These are phyloP conservation scores for Clonostachys byssicola DNA, from an alignment of 2,329 filamentous ascomycete species.

Conservation along the genomic window DNA sequence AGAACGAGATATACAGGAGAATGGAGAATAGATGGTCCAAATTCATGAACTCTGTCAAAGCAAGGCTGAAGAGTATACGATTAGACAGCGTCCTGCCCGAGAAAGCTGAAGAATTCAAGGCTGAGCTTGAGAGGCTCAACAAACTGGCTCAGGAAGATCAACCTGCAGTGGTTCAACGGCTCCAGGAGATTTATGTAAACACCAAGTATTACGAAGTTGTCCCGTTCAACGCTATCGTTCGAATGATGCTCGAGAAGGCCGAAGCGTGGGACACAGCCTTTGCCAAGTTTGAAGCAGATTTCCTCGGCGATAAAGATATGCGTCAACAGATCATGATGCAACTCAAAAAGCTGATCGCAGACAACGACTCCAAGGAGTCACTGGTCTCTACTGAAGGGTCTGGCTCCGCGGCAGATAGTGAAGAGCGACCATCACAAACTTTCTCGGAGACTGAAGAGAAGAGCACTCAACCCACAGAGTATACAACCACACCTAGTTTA, in stretches of 20 bases:
- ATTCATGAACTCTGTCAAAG: conserved; percentile 85
- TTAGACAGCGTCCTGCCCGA: conserved; percentile 88
- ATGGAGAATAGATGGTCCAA: conserved; percentile 78
- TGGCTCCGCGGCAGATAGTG: conserved; percentile 46
- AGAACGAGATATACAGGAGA: conserved; percentile 84
- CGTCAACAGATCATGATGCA: conserved; percentile 87
- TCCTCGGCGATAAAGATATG: conserved; percentile 96
- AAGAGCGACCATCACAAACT: conserved; percentile 40
- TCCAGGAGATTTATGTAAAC: conserved; percentile 87
- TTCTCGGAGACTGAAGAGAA: conserved; percentile 43
- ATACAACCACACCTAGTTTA: conserved; percentile 20
- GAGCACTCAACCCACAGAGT: conserved; percentile 35
- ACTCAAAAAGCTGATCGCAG: conserved; percentile 89
- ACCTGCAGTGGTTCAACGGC: conserved; percentile 63
- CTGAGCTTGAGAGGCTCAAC: conserved; percentile 73
- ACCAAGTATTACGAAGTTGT: conserved; percentile 97
- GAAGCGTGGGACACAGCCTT: conserved; percentile 92
- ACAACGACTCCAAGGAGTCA: conserved; percentile 79
- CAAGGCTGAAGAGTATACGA: conserved; percentile 81
- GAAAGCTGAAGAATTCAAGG: conserved; percentile 75
- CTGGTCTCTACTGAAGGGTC: conserved; percentile 66
- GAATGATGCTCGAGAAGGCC: conserved; percentile 88
- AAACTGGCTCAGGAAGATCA: conserved; percentile 85
- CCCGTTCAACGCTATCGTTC: conserved; percentile 82
- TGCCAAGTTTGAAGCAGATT: conserved; percentile 85